Conservation (phyloP, 805 yeast genomes). For the Yarrowia osloensis region DNA sequence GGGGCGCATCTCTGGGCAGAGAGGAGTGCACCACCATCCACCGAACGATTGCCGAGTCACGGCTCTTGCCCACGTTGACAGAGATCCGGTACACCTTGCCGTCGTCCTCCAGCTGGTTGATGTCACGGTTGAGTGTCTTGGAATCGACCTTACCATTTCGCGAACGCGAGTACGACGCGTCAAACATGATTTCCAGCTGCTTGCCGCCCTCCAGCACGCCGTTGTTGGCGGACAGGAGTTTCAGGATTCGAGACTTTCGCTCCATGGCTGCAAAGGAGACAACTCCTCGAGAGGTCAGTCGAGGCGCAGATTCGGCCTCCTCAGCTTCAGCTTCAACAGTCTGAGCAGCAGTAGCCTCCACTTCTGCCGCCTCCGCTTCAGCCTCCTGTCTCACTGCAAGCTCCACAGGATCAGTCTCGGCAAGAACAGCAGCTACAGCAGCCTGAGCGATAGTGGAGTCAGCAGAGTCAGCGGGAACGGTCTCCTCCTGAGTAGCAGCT, state of each 20-base stretch:
- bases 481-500: too few species aligned
- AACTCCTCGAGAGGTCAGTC: conserved; percentile 16
- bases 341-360: neutral
- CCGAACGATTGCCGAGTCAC: conserved; percentile 35
- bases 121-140: conserved; percentile 54
- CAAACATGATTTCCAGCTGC: conserved; percentile 46
- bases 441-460: neutral
- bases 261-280: conserved; percentile 50
- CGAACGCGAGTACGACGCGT: conserved; percentile 41
- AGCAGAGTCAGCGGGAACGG: neutral
- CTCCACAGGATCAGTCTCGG: too few species aligned
- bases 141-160: conserved; percentile 53
- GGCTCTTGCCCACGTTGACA: conserved; percentile 36
- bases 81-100: conserved; percentile 41
- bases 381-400: too few species aligned
- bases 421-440: conserved; percentile 2
- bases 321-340: conserved; percentile 14
- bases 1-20: conserved; percentile 34
- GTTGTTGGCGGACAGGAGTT: conserved; percentile 47
- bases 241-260: conserved; percentile 49
- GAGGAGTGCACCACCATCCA: conserved; percentile 40
- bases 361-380: neutral
- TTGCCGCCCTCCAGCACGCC: conserved; percentile 53
- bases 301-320: too few species aligned
- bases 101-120: conserved; percentile 43